phyloP scores from a whole-genome alignment of 352 stramenopile genomes.

The Phytophthora agathidicida region DNA sequence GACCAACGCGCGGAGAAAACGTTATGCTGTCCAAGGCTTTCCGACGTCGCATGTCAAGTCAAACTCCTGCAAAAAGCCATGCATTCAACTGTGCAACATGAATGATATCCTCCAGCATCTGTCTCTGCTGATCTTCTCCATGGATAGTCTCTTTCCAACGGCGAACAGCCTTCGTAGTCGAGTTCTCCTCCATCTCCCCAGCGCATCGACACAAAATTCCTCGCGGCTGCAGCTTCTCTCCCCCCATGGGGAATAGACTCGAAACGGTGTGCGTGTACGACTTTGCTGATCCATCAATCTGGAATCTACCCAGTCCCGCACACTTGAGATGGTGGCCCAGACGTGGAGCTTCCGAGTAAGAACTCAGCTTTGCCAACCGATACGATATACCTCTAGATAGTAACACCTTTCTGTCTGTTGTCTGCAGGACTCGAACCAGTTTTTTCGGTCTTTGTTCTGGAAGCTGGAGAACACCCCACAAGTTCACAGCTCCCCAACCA shows the following conservation, averaged over 20 bases:
- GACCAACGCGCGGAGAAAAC: too few relatives aligned
- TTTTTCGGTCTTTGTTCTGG: slow-evolving; percentile 31
- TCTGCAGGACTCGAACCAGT: slow-evolving; percentile 25
- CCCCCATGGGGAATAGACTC: slow-evolving; percentile 2
- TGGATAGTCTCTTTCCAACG: too few relatives aligned
- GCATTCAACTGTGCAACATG: neutral
- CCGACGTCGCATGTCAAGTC: slow-evolving; percentile 11
- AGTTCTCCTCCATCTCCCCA: neutral
- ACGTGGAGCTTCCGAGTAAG: slow-evolving; percentile 17
- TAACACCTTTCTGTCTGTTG: neutral
- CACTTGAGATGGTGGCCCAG: slow-evolving; percentile 16
- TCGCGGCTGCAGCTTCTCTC: slow-evolving; percentile 1
- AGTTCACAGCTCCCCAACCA: slow-evolving; percentile 16
- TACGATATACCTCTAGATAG: neutral
- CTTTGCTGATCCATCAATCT: slow-evolving; percentile 18
- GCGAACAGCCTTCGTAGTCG: too few relatives aligned
- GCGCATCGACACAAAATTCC: slow-evolving; percentile 7
- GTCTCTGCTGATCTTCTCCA: too few relatives aligned
- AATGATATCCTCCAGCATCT: too few relatives aligned
- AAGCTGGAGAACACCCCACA: slow-evolving; percentile 13
- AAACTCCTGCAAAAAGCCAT: slow-evolving; percentile 2
- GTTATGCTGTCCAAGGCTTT: too few relatives aligned
- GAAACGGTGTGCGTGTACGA: slow-evolving; percentile 1
- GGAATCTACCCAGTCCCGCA: slow-evolving; percentile 1
- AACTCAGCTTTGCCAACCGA: neutral